Conservation (phyloP, 2,329 filamentous ascomycete species). For the Didymella lethalis region DNA sequence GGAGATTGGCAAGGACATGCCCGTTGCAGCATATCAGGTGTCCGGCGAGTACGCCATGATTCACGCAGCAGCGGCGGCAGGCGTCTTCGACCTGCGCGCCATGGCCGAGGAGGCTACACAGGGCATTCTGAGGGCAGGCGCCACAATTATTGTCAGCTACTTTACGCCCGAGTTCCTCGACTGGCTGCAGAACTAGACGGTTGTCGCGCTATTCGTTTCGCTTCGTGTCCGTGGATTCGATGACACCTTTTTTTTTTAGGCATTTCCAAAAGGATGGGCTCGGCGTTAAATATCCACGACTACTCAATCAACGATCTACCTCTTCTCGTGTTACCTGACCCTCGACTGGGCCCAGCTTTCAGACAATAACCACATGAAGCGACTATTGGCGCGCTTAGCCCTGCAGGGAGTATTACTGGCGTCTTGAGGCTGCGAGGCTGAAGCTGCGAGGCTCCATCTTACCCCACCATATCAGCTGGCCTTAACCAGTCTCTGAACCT, state of each 20-base stretch:
- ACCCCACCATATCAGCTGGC: too few species aligned
- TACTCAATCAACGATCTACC: slow-evolving; percentile 13
- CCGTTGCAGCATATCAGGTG: slow-evolving; percentile 95
- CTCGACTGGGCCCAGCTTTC: too few species aligned
- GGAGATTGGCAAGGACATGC: slow-evolving; percentile 88
- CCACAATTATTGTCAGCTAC: slow-evolving; percentile 92
- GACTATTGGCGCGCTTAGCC: too few species aligned
- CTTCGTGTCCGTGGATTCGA: slow-evolving; percentile 3
- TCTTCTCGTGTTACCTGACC: too few species aligned
- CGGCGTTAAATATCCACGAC: slow-evolving; percentile 21
- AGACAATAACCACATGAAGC: too few species aligned
- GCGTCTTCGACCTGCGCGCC: slow-evolving; percentile 91
- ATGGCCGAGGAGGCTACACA: slow-evolving; percentile 97
- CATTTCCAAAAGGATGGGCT: slow-evolving; percentile 15
- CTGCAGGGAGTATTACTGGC: too few species aligned
- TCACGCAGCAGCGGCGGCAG: slow-evolving; percentile 91
- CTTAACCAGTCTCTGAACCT: too few species aligned
- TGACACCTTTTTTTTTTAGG: slow-evolving; percentile 17
- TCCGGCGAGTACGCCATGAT: slow-evolving; percentile 99
- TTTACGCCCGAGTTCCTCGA: slow-evolving; percentile 83
- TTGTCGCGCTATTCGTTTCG: neutral
- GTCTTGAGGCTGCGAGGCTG: too few species aligned
- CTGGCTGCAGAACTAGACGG: slow-evolving; percentile 59
- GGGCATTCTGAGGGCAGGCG: slow-evolving; percentile 90
- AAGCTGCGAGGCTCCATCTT: too few species aligned